A percentile compares a stretch with the other conserved stretches of the same genome.
phyloP scores from a whole-genome alignment of 2,329 filamentous ascomycete species.

The Scedosporium boydii region DNA sequence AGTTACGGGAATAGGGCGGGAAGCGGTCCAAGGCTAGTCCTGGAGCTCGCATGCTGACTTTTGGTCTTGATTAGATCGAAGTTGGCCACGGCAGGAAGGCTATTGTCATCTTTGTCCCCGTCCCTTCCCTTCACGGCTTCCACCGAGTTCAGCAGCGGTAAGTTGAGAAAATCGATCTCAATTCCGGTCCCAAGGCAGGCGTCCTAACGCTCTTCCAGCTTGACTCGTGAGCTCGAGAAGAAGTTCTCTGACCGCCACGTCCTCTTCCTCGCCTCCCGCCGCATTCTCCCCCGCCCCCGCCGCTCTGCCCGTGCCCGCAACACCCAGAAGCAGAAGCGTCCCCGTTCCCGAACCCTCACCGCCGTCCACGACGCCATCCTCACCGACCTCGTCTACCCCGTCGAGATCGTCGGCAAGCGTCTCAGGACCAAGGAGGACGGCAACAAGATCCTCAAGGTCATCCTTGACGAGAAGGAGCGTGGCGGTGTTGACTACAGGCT shows the following conservation, averaged over 20 bases:
- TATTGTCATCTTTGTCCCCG: constrained; percentile 99
- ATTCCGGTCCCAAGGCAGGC: background rate
- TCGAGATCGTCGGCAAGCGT: constrained; percentile 99
- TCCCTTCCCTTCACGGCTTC: constrained; percentile 96
- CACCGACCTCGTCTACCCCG: constrained; percentile 94
- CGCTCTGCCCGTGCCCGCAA: constrained; percentile 94
- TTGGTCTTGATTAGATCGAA: constrained; percentile 78
- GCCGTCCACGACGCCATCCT: constrained; percentile 99
- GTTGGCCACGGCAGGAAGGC: constrained; percentile 99
- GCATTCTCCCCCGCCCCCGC: constrained; percentile 97
- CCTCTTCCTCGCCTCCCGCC: constrained; percentile 96
- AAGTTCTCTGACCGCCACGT: constrained; percentile 99
- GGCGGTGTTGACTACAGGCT: constrained; percentile 98
- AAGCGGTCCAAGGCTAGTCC: constrained; percentile 64
- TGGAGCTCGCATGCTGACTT: constrained; percentile 72
- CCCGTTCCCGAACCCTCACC: constrained; percentile 93
- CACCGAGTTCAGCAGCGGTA: constrained; percentile 99
- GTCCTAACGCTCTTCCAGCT: constrained; percentile 45
- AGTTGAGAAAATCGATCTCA: constrained; percentile 25
- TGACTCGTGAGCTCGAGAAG: constrained; percentile 99
- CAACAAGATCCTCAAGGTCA: constrained; percentile 96
- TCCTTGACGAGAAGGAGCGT: constrained; percentile 99
- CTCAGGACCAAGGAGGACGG: constrained; percentile 98
- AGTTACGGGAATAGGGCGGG: constrained; percentile 56
- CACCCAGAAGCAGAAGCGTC: constrained; percentile 97